phyloP scores from a whole-genome alignment of 2,329 filamentous ascomycete species.

The Talaromyces sp. region DNA sequence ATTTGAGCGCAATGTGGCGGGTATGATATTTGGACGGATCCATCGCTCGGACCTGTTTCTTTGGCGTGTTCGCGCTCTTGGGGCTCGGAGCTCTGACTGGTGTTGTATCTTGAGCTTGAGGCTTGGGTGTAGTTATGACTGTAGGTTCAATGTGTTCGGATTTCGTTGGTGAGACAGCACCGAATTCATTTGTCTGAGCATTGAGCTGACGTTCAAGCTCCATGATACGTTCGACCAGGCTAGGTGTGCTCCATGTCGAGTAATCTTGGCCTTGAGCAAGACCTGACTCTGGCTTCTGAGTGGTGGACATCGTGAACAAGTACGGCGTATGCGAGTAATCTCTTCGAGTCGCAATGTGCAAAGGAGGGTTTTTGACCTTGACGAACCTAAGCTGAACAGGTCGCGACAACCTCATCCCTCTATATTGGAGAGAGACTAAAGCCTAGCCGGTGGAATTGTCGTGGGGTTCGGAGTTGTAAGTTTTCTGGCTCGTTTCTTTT shows the following conservation, averaged over 20 bases:
- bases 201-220: slow-evolving; percentile 64
- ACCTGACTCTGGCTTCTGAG: slow-evolving; percentile 20
- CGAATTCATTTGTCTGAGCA: slow-evolving; percentile 37
- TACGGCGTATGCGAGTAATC: slow-evolving; percentile 18
- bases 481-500: not conserved
- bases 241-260: slow-evolving; percentile 63
- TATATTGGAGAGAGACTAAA: not conserved
- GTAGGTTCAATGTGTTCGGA: slow-evolving; percentile 36
- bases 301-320: slow-evolving; percentile 22
- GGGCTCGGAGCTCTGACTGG: slow-evolving; percentile 18
- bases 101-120: slow-evolving; percentile 21
- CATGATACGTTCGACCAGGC: slow-evolving; percentile 64
- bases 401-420: slow-evolving; percentile 10
- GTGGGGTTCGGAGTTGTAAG: not conserved
- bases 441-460: not conserved
- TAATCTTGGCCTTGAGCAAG: slow-evolving; percentile 47
- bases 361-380: slow-evolving; percentile 1
- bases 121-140: slow-evolving; percentile 20
- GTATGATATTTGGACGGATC: slow-evolving; percentile 79
- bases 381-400: not conserved
- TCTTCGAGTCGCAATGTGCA: not conserved
- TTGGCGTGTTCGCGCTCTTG: slow-evolving; percentile 22
- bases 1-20: slow-evolving; percentile 81
- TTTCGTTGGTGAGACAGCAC: slow-evolving; percentile 48
- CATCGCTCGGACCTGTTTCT: slow-evolving; percentile 54